Percentiles rank a stretch among this genome's conserved stretches.
These are phyloP conservation scores for Pholiota molesta DNA, from an alignment of 768 basidiomycete species.

Conservation along the genomic window DNA sequence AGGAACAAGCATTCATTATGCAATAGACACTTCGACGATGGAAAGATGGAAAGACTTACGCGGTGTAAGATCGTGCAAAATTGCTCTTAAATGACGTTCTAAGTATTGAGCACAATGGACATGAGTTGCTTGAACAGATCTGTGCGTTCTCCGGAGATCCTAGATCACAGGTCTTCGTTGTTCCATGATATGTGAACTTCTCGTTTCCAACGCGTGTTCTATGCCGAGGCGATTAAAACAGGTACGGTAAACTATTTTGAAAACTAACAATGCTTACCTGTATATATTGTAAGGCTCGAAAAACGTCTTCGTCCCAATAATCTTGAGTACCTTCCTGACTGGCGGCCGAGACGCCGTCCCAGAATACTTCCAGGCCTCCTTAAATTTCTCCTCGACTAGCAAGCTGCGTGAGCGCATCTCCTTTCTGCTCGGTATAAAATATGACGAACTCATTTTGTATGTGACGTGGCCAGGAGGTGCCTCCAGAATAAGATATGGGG, in stretches of 20 bases:
- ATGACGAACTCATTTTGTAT: slow-evolving; percentile 15
- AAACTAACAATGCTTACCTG: slow-evolving; percentile 7
- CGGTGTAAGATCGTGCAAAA: slow-evolving; percentile 12
- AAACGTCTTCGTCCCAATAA: slow-evolving; percentile 19
- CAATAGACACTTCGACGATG: neutral
- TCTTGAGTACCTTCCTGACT: slow-evolving; percentile 19
- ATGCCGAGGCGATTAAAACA: neutral
- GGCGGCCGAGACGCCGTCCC: slow-evolving; percentile 2
- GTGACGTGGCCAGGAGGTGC: slow-evolving; percentile 19
- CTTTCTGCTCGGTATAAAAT: neutral
- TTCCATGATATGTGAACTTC: slow-evolving; percentile 19
- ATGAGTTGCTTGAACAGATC: slow-evolving; percentile 10
- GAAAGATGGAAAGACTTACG: slow-evolving; percentile 9
- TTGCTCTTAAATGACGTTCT: slow-evolving; percentile 18
- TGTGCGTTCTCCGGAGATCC: slow-evolving; percentile 10
- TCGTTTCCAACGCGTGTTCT: slow-evolving; percentile 13
- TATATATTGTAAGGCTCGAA: slow-evolving; percentile 19
- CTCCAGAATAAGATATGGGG: slow-evolving; percentile 19
- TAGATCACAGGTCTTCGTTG: slow-evolving; percentile 12
- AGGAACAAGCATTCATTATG: neutral
- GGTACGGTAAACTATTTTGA: neutral
- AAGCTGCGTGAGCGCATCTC: neutral
- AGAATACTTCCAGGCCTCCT: slow-evolving; percentile 17
- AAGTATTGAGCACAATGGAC: slow-evolving; percentile 18
- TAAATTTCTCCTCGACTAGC: slow-evolving; percentile 20